Conservation (phyloP, 495 filamentous ascomycete species). For the Penicillium soppii region DNA sequence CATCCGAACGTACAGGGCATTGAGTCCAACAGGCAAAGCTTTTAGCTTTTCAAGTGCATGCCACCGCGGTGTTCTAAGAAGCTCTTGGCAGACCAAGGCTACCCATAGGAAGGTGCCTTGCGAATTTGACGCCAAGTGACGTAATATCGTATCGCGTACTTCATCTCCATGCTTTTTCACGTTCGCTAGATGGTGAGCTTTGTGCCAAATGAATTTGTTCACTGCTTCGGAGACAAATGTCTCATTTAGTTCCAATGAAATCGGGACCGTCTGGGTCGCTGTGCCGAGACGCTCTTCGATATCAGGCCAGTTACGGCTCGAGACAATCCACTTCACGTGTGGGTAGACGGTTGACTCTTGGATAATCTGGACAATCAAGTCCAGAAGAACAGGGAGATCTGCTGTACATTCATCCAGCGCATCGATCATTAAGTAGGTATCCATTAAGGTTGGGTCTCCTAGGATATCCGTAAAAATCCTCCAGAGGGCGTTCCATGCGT, state of each 20-base stretch:
- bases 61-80: background rate
- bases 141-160: slow-evolving; percentile 8
- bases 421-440: slow-evolving; percentile 43
- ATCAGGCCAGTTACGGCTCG: slow-evolving; percentile 24
- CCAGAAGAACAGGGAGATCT: slow-evolving; percentile 26
- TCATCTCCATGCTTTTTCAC: slow-evolving; percentile 3
- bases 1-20: slow-evolving; percentile 16
- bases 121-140: slow-evolving; percentile 18
- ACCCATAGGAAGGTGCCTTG: slow-evolving; percentile 39
- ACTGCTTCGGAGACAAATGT: slow-evolving; percentile 19
- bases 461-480: slow-evolving; percentile 36
- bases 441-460: slow-evolving; percentile 22
- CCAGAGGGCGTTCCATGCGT: slow-evolving; percentile 30
- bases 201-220: slow-evolving; percentile 32
- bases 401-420: slow-evolving; percentile 47
- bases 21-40: slow-evolving; percentile 19
- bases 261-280: background rate
- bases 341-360: background rate
- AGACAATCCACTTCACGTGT: slow-evolving; percentile 31
- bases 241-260: slow-evolving; percentile 27
- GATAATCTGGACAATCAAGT: slow-evolving; percentile 22
- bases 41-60: slow-evolving; percentile 1
- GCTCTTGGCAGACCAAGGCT: slow-evolving; percentile 25
- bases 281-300: slow-evolving; percentile 15
- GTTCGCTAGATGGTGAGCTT: slow-evolving; percentile 19